These are phyloP conservation scores for Colletotrichum caudatum DNA, from an alignment of 2,329 filamentous ascomycete genomes.

Conservation along the genomic window DNA sequence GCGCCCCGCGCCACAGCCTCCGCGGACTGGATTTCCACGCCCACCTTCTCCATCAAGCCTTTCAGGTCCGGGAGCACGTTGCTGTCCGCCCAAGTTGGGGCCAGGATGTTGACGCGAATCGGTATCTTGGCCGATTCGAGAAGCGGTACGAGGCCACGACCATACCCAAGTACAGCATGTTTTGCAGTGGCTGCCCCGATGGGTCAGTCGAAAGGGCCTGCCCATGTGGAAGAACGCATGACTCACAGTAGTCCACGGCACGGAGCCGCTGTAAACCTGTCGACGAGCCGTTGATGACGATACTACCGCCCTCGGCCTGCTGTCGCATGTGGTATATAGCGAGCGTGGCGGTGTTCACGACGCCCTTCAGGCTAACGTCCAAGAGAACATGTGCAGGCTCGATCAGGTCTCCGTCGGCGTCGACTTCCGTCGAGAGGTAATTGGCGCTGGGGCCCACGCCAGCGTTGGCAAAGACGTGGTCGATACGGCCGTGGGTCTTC, in stretches of 20 bases:
- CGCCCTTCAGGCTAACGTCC: slow-evolving; percentile 64
- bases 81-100: slow-evolving; percentile 44
- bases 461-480: slow-evolving; percentile 79
- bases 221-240: neutral
- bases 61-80: slow-evolving; percentile 57
- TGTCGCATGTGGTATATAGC: slow-evolving; percentile 64
- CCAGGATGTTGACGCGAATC: slow-evolving; percentile 64
- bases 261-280: slow-evolving; percentile 64
- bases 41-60: slow-evolving; percentile 52
- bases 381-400: slow-evolving; percentile 57
- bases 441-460: slow-evolving; percentile 61
- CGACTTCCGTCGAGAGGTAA: slow-evolving; percentile 60
- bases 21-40: slow-evolving; percentile 58
- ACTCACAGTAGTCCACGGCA: slow-evolving; percentile 62
- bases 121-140: slow-evolving; percentile 54
- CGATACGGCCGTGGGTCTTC: slow-evolving; percentile 78
- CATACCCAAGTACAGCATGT: slow-evolving; percentile 66
- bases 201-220: slow-evolving; percentile 3
- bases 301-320: slow-evolving; percentile 60
- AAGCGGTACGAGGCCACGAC: slow-evolving; percentile 58
- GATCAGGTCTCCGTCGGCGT: slow-evolving; percentile 61
- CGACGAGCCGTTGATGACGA: slow-evolving; percentile 65
- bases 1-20: slow-evolving; percentile 62
- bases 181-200: slow-evolving; percentile 60
- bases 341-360: slow-evolving; percentile 62